A percentile compares a stretch with the other conserved stretches of the same genome.
phyloP scores from a whole-genome alignment of 257 asterid genomes.

The Primulina eburnea region DNA sequence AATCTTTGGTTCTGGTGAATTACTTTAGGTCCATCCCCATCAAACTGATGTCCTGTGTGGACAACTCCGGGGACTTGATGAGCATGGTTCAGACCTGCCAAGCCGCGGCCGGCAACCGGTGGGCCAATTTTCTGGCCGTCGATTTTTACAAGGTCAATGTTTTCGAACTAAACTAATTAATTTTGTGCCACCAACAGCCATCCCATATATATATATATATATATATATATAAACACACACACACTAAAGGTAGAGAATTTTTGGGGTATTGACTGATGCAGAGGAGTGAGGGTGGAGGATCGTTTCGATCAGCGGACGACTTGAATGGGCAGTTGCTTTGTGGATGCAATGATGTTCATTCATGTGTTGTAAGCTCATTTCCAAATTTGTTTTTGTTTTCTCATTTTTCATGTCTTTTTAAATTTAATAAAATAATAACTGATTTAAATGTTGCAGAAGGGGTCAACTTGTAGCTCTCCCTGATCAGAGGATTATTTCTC shows the following conservation, averaged over 20 bases:
- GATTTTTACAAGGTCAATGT: conserved; percentile 67
- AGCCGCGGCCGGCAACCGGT: conserved; percentile 54
- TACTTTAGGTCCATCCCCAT: conserved; percentile 59
- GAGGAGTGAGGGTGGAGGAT: conserved; percentile 89
- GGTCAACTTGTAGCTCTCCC: conserved; percentile 25
- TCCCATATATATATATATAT: too few relatives aligned
- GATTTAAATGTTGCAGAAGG: conserved; percentile 23
- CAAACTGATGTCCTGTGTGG: conserved; percentile 53
- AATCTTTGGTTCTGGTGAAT: conserved; percentile 64
- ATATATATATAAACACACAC: too few relatives aligned
- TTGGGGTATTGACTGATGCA: conserved; percentile 22
- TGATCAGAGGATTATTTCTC: neutral
- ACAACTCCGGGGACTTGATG: conserved; percentile 55
- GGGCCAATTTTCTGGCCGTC: conserved; percentile 82
- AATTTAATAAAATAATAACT: conserved; percentile 8
- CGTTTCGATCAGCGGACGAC: conserved; percentile 58
- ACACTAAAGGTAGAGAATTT: neutral
- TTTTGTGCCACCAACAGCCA: too few relatives aligned
- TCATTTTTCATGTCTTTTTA: too few relatives aligned
- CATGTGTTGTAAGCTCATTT: conserved; percentile 47
- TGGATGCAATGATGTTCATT: conserved; percentile 57
- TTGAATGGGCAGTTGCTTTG: conserved; percentile 73
- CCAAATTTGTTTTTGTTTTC: neutral
- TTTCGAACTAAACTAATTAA: neutral
- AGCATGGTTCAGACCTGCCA: conserved; percentile 63